phyloP scores from a whole-genome alignment of 1,284 basidiomycete species.

The Rhodotorula sp. region DNA sequence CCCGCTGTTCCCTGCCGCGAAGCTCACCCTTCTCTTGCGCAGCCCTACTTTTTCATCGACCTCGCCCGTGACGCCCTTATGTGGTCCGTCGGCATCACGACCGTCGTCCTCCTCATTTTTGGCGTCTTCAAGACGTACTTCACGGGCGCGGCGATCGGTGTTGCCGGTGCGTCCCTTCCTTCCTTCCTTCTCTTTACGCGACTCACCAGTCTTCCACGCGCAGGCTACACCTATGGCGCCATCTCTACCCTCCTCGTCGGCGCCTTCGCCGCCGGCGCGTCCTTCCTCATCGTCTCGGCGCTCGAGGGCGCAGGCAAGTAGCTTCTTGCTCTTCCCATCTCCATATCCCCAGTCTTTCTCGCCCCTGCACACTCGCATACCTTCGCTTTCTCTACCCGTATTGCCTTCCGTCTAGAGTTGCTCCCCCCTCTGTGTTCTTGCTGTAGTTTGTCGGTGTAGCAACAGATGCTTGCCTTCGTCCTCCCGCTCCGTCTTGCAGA shows the following conservation, averaged over 20 bases:
- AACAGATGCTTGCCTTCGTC: too few species aligned
- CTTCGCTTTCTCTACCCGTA: neutral
- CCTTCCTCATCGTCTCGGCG: conserved; percentile 77
- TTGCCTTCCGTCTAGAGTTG: too few species aligned
- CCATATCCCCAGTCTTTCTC: too few species aligned
- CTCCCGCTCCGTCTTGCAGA: too few species aligned
- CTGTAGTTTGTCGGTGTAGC: too few species aligned
- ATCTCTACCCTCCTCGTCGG: conserved; percentile 86
- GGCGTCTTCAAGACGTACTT: conserved; percentile 83
- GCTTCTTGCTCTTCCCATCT: neutral
- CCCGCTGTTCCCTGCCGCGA: too few species aligned
- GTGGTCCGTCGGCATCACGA: conserved; percentile 57
- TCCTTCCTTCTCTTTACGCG: too few species aligned
- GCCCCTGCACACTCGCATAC: neutral
- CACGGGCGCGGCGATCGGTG: conserved; percentile 69
- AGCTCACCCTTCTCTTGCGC: neutral
- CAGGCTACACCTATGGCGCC: conserved; percentile 76
- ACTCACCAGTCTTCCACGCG: conserved; percentile 48
- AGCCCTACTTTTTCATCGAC: conserved; percentile 83
- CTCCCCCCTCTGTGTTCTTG: too few species aligned
- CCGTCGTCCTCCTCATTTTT: conserved; percentile 78
- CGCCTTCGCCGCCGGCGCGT: conserved; percentile 82
- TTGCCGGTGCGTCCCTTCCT: conserved; percentile 60
- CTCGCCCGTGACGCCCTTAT: conserved; percentile 57
- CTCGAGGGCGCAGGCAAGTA: conserved; percentile 58